Evolutionary conservation across 805 yeast genomes (phyloP).

Genomic region (Suhomyces pyralidae): DNA sequence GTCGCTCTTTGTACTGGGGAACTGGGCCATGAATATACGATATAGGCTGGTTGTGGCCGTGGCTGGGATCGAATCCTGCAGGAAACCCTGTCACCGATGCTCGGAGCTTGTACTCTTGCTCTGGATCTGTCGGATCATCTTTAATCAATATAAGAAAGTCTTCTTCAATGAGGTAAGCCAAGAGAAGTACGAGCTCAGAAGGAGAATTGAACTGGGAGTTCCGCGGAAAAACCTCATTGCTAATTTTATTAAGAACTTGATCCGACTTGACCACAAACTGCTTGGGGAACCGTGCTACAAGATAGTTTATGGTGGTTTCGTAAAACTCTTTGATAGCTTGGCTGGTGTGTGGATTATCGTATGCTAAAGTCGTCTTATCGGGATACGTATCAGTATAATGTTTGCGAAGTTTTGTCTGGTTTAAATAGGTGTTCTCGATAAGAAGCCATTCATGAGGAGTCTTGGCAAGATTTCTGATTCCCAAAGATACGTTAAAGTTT

Average conservation of each 20-base stretch:
- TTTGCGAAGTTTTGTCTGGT: slow-evolving; percentile 40
- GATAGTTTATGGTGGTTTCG: slow-evolving; percentile 36
- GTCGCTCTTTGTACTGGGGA: slow-evolving; percentile 57
- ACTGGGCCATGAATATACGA: slow-evolving; percentile 68
- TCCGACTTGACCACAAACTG: slow-evolving; percentile 37
- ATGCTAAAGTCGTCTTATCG: slow-evolving; percentile 29
- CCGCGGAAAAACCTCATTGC: slow-evolving; percentile 30
- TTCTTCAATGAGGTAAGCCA: slow-evolving; percentile 52
- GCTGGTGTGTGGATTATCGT: slow-evolving; percentile 17
- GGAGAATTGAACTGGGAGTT: slow-evolving; percentile 12
- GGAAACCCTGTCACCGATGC: slow-evolving; percentile 64
- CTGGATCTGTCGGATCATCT: slow-evolving; percentile 37
- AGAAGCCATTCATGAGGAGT: slow-evolving; percentile 54
- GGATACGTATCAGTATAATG: slow-evolving; percentile 27
- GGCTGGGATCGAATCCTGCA: slow-evolving; percentile 67
- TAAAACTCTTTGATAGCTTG: slow-evolving; percentile 51
- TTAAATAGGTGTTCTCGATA: slow-evolving; percentile 58
- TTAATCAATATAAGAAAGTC: slow-evolving; percentile 57
- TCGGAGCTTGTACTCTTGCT: slow-evolving; percentile 57
- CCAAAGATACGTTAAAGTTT: slow-evolving; percentile 36
- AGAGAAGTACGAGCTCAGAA: slow-evolving; percentile 16
- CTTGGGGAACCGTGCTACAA: slow-evolving; percentile 51
- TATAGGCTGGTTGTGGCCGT: slow-evolving; percentile 50
- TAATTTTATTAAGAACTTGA: slow-evolving; percentile 37
- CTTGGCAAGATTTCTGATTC: slow-evolving; percentile 25